These are phyloP conservation scores for Medicago arabica DNA, from an alignment of 306 rosid genomes.

Conservation along the genomic window DNA sequence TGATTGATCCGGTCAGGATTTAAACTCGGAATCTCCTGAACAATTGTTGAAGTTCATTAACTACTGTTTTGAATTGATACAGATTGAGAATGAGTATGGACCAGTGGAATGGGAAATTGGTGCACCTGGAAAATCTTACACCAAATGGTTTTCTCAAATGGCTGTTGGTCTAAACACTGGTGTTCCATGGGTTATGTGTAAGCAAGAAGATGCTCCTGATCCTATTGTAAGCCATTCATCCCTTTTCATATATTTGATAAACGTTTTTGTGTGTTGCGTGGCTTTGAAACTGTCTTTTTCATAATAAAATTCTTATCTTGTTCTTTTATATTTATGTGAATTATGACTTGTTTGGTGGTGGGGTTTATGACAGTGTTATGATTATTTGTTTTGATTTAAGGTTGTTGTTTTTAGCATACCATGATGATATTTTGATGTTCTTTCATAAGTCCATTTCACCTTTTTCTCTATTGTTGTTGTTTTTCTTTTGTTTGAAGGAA, in stretches of 20 bases:
- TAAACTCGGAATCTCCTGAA: neutral
- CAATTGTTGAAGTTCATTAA: neutral
- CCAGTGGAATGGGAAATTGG: conserved; percentile 70
- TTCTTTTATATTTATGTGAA: conserved; percentile 26
- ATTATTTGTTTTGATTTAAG: conserved; percentile 41
- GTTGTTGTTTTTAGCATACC: conserved; percentile 35
- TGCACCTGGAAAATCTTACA: conserved; percentile 70
- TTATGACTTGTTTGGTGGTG: conserved; percentile 45
- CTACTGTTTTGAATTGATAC: conserved; percentile 24
- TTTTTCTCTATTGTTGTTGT: conserved; percentile 28
- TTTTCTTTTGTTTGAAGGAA: conserved; percentile 16
- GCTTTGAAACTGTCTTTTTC: conserved; percentile 32
- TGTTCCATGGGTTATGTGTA: conserved; percentile 98
- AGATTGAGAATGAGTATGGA: conserved; percentile 92
- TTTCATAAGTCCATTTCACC: conserved; percentile 6
- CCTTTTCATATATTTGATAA: neutral
- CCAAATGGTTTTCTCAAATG: conserved; percentile 88
- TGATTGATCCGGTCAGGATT: neutral
- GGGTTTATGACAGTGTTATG: conserved; percentile 44
- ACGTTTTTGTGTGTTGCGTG: neutral
- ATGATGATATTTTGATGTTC: conserved; percentile 33
- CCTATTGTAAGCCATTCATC: conserved; percentile 64
- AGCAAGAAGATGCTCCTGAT: conserved; percentile 86
- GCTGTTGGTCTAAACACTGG: conserved; percentile 75
- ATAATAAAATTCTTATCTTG: conserved; percentile 9